A percentile compares a stretch with the other conserved stretches of the same genome.
Conservation (phyloP, 495 filamentous ascomycete species). For the Aspergillus kassunensis region DNA sequence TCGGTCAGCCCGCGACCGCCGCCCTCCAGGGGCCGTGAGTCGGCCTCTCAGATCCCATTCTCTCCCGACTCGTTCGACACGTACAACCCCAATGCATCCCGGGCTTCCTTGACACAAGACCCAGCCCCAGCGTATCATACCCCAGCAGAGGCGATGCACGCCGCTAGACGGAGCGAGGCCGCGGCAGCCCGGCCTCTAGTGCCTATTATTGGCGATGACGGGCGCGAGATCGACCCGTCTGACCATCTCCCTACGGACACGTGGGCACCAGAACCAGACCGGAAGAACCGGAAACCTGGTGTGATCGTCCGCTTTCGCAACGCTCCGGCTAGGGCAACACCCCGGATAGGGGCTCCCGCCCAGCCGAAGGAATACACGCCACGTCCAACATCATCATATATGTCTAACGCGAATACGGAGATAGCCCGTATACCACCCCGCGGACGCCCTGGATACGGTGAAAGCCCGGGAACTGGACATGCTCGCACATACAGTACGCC, state of each 20-base stretch:
- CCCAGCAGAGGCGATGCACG: slow-evolving; percentile 39
- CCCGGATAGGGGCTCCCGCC: neutral
- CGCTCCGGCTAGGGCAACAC: slow-evolving; percentile 25
- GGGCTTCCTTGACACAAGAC: slow-evolving; percentile 26
- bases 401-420: neutral
- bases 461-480: slow-evolving; percentile 21
- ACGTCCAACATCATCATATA: slow-evolving; percentile 7
- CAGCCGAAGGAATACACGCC: slow-evolving; percentile 4
- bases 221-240: slow-evolving; percentile 83
- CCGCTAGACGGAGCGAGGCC: slow-evolving; percentile 30
- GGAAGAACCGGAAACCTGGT: slow-evolving; percentile 59
- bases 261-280: slow-evolving; percentile 92
- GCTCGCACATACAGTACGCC: slow-evolving; percentile 21
- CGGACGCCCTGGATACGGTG: slow-evolving; percentile 20
- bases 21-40: slow-evolving; percentile 9
- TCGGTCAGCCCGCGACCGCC: slow-evolving; percentile 18
- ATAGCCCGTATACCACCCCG: slow-evolving; percentile 6
- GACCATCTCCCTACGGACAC: slow-evolving; percentile 88
- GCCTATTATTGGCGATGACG: slow-evolving; percentile 75
- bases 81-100: slow-evolving; percentile 41
- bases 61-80: slow-evolving; percentile 73
- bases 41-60: slow-evolving; percentile 83
- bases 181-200: slow-evolving; percentile 35
- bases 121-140: slow-evolving; percentile 40
- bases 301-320: slow-evolving; percentile 51